Conservation (phyloP, 768 basidiomycete species). For the Amanita polypyramis region DNA sequence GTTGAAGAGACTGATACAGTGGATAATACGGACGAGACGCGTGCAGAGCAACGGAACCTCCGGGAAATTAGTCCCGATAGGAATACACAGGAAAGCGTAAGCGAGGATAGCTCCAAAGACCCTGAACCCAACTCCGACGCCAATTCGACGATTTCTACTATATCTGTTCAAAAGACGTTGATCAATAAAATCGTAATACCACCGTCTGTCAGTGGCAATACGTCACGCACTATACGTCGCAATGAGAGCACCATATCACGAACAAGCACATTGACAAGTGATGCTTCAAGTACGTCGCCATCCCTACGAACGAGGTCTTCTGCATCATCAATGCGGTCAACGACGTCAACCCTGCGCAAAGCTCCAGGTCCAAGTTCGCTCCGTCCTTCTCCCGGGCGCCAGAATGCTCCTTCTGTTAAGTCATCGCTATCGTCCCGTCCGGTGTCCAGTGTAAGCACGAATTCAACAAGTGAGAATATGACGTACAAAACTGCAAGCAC, state of each 20-base stretch:
- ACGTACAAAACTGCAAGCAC: conserved; percentile 5
- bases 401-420: not conserved
- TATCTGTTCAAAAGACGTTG: conserved; percentile 5
- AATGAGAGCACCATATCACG: not conserved
- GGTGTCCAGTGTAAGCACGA: conserved; percentile 13
- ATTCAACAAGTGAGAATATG: conserved; percentile 7
- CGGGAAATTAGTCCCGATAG: not conserved
- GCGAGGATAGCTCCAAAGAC: not conserved
- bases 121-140: not conserved
- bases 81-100: not conserved
- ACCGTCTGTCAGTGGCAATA: not conserved
- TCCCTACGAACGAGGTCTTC: conserved; percentile 20
- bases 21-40: not conserved
- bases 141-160: not conserved
- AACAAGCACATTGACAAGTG: conserved; percentile 2
- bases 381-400: not conserved
- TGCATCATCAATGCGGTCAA: conserved; percentile 24
- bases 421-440: conserved; percentile 8
- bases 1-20: conserved; percentile 5
- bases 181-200: conserved; percentile 7
- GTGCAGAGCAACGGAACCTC: not conserved
- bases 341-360: conserved; percentile 21
- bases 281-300: conserved; percentile 3
- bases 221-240: not conserved
- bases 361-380: conserved; percentile 8